Conservation (phyloP, 2,329 filamentous ascomycete genomes). For the Waltergamsia citrina region DNA sequence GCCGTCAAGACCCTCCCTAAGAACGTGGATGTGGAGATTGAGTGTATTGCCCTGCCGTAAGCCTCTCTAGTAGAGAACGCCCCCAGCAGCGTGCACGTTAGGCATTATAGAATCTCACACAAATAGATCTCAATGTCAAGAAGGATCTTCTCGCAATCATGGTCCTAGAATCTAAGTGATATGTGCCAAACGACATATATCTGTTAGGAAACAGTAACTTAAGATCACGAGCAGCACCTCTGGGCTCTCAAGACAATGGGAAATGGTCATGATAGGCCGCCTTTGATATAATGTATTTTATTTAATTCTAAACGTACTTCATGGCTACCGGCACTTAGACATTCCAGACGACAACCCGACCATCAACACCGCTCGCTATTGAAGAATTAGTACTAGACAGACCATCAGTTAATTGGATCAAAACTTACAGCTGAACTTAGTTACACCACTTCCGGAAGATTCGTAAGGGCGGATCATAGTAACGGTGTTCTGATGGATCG, state of each 20-base stretch:
- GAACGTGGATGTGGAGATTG: slow-evolving; percentile 81
- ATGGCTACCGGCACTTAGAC: no score
- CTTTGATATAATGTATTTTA: no score
- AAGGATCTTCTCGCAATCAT: no score
- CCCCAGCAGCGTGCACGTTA: neutral
- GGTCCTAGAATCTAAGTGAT: no score
- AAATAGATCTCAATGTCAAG: no score
- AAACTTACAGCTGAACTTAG: slow-evolving; percentile 78
- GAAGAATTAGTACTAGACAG: neutral
- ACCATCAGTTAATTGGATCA: neutral
- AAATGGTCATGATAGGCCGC: no score
- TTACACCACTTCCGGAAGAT: slow-evolving; percentile 51
- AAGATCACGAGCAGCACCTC: no score
- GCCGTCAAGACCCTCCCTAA: slow-evolving; percentile 84
- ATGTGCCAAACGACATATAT: no score
- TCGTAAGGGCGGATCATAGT: slow-evolving; percentile 74
- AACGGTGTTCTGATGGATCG: slow-evolving; percentile 94
- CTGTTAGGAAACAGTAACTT: no score
- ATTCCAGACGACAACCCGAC: slow-evolving; percentile 71
- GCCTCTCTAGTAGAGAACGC: slow-evolving; percentile 9
- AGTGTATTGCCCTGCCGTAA: slow-evolving; percentile 70
- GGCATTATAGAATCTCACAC: neutral
- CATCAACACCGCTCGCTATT: slow-evolving; percentile 72
- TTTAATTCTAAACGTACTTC: no score
- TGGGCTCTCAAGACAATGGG: no score